These are phyloP conservation scores for Yarrowia porcina DNA, from an alignment of 805 yeast genomes.

Conservation along the genomic window DNA sequence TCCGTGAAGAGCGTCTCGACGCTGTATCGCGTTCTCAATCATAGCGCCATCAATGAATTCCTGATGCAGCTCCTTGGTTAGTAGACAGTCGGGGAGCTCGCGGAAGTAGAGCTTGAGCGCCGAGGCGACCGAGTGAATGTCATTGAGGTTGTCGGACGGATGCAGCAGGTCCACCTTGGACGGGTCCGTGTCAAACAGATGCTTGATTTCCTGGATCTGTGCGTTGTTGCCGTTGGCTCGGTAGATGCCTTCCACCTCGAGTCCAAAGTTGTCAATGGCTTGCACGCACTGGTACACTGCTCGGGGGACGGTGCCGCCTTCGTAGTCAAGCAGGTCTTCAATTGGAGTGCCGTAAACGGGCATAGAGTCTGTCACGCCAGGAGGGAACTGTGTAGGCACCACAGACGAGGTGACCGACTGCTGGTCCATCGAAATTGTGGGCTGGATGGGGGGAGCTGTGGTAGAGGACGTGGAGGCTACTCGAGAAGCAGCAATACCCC, in stretches of 20 bases:
- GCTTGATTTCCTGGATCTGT: conserved; percentile 69
- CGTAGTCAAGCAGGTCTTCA: conserved; percentile 71
- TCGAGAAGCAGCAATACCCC: conserved; percentile 6
- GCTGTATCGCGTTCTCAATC: conserved; percentile 57
- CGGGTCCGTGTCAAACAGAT: conserved; percentile 63
- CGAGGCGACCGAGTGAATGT: conserved; percentile 84
- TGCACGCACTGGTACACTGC: conserved; percentile 85
- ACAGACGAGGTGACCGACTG: conserved; percentile 26
- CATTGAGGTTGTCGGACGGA: conserved; percentile 63
- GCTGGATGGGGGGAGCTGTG: conserved; percentile 12
- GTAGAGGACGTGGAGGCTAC: conserved; percentile 17
- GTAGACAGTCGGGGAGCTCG: conserved; percentile 80
- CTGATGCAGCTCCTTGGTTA: conserved; percentile 60
- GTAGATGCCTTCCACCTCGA: conserved; percentile 84
- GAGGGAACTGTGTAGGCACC: conserved; percentile 23
- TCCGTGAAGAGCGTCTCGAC: conserved; percentile 76
- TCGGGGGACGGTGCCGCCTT: conserved; percentile 88
- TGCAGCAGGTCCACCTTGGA: conserved; percentile 50
- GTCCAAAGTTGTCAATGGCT: conserved; percentile 79
- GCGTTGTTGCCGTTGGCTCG: conserved; percentile 76
- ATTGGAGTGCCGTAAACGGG: conserved; percentile 80
- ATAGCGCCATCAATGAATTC: conserved; percentile 68
- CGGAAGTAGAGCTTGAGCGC: conserved; percentile 79
- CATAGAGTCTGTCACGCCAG: conserved; percentile 32
- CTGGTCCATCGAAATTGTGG: conserved; percentile 18